Evolutionary conservation across 768 basidiomycete genomes (phyloP).

Genomic region (Hypsizygus marmoreus): DNA sequence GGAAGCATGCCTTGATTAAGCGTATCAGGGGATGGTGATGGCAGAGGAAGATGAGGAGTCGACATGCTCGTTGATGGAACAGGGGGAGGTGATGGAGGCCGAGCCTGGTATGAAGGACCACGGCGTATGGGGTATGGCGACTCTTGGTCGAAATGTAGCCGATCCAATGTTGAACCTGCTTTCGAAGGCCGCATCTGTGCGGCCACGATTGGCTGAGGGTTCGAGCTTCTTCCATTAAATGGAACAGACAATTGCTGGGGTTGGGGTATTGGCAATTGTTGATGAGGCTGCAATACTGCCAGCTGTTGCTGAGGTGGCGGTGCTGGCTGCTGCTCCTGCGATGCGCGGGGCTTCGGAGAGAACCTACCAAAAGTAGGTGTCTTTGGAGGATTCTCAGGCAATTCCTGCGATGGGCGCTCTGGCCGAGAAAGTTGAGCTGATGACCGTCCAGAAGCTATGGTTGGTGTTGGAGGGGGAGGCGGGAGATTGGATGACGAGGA

Average conservation of each 20-base stretch:
- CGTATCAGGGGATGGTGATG: constrained; percentile 19
- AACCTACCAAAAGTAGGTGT: constrained; percentile 24
- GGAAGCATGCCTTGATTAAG: constrained; percentile 14
- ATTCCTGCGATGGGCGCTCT: constrained; percentile 40
- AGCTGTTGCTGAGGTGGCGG: constrained; percentile 1
- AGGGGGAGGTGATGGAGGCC: constrained; percentile 25
- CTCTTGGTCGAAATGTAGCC: constrained; percentile 73
- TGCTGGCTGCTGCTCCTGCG: constrained; percentile 13
- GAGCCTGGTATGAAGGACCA: constrained; percentile 24
- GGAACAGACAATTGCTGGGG: constrained; percentile 14
- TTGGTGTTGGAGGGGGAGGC: constrained; percentile 38
- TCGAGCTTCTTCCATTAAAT: constrained; percentile 17
- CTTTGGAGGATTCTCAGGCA: constrained; percentile 38
- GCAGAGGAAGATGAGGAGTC: constrained; percentile 10
- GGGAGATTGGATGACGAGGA: constrained; percentile 46
- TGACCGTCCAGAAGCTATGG: constrained; percentile 26
- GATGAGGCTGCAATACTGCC: neutral
- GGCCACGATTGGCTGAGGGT: constrained; percentile 39
- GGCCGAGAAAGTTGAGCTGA: constrained; percentile 38
- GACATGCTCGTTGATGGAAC: constrained; percentile 28
- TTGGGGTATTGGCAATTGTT: constrained; percentile 16
- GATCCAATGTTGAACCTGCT: constrained; percentile 37
- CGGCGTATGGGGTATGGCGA: constrained; percentile 61
- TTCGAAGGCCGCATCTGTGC: constrained; percentile 41
- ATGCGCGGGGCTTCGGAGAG: constrained; percentile 23